Conservation (phyloP, 2,329 filamentous ascomycete species). For the Domatiomyces globalis region DNA sequence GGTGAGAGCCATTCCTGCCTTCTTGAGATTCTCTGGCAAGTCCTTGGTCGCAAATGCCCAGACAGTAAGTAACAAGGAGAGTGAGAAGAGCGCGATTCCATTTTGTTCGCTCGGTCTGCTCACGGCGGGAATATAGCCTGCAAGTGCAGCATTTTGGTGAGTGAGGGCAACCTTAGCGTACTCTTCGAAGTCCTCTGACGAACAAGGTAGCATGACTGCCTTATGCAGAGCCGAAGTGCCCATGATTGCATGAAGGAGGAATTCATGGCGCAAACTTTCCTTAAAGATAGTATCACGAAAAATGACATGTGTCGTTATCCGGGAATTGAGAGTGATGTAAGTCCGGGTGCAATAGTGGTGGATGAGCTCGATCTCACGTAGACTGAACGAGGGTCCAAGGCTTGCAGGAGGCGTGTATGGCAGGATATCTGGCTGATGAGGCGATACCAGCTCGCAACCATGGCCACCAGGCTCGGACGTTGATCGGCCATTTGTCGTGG, state of each 20-base stretch:
- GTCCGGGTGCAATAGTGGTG: conserved; percentile 32
- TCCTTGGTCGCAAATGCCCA: conserved; percentile 17
- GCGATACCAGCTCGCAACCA: conserved; percentile 2
- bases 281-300: conserved; percentile 31
- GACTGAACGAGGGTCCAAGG: background rate
- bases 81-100: conserved; percentile 15
- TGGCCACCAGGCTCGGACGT: conserved; percentile 6
- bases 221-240: conserved; percentile 29
- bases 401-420: background rate
- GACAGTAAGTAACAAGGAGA: conserved; percentile 16
- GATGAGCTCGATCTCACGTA: conserved; percentile 32
- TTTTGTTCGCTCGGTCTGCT: conserved; percentile 15
- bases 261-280: conserved; percentile 27
- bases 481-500: conserved; percentile 10
- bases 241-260: conserved; percentile 29
- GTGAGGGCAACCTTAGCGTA: conserved; percentile 17
- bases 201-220: conserved; percentile 19
- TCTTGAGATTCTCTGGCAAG: conserved; percentile 15
- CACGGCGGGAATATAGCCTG: conserved; percentile 15
- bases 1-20: conserved; percentile 11
- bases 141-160: conserved; percentile 17
- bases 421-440: conserved; percentile 1
- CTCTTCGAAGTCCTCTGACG: conserved; percentile 14
- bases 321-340: conserved; percentile 19
- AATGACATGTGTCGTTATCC: conserved; percentile 19